These are phyloP conservation scores for Hericium rajendrae DNA, from an alignment of 768 basidiomycete genomes.

Conservation along the genomic window DNA sequence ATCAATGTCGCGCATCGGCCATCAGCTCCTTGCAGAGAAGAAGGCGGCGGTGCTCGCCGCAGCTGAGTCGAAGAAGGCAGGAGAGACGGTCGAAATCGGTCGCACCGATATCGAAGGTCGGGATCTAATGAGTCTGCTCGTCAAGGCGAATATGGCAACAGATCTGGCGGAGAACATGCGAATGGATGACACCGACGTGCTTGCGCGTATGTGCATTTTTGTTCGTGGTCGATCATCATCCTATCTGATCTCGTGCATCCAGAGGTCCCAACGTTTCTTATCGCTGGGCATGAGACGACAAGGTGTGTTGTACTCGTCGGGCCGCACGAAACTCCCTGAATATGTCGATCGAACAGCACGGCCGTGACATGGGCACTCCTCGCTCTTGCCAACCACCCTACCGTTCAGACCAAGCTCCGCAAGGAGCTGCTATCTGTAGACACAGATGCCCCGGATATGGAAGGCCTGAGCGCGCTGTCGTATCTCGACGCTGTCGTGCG, in stretches of 20 bases:
- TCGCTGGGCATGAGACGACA: slow-evolving; percentile 22
- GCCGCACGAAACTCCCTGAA: too few relatives aligned
- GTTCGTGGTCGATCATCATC: too few relatives aligned
- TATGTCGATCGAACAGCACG: slow-evolving; percentile 3
- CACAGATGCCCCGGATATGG: slow-evolving; percentile 17
- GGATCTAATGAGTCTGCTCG: too few relatives aligned
- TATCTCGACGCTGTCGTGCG: slow-evolving; percentile 25
- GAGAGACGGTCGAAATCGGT: too few relatives aligned
- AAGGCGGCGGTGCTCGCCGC: slow-evolving; percentile 26
- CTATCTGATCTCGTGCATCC: not conserved
- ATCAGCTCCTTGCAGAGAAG: slow-evolving; percentile 38
- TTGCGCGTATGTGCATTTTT: slow-evolving; percentile 15
- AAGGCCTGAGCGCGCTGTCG: slow-evolving; percentile 17
- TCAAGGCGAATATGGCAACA: slow-evolving; percentile 13
- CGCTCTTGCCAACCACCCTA: slow-evolving; percentile 20
- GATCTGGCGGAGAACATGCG: slow-evolving; percentile 12
- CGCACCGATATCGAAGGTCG: too few relatives aligned
- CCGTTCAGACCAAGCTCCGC: slow-evolving; percentile 24
- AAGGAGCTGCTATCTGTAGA: slow-evolving; percentile 21
- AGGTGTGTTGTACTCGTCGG: too few relatives aligned
- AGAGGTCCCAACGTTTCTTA: slow-evolving; percentile 24
- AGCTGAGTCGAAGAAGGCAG: not conserved
- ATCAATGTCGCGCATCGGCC: slow-evolving; percentile 42
- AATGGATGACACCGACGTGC: slow-evolving; percentile 22
- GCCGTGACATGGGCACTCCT: slow-evolving; percentile 28